phyloP scores from a whole-genome alignment of 2,329 filamentous ascomycete species.

The Fusarium longipes region DNA sequence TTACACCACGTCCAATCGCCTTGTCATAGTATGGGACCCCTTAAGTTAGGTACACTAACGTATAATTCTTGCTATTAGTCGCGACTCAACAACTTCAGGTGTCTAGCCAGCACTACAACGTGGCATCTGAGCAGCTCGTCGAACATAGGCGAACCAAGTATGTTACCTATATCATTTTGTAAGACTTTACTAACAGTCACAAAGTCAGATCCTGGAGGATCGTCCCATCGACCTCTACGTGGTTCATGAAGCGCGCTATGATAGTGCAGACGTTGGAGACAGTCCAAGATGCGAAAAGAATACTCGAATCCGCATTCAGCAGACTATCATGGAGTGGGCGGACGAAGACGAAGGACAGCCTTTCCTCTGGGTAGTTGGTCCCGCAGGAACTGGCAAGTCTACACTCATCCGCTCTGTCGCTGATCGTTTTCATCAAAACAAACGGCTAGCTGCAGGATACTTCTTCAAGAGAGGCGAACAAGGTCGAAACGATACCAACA shows the following conservation, averaged over 20 bases:
- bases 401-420: rapidly evolving
- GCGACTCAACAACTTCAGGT: neutral
- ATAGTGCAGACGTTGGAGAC: neutral
- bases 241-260: neutral
- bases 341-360: rapidly evolving
- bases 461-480: neutral
- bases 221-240: neutral
- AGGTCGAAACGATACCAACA: neutral
- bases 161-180: rapidly evolving
- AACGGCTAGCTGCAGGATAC: rapidly evolving
- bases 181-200: neutral
- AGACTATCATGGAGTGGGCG: neutral
- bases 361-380: neutral
- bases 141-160: neutral
- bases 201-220: neutral
- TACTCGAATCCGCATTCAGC: neutral
- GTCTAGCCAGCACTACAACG: neutral
- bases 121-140: neutral
- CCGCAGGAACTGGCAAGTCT: neutral
- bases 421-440: rapidly evolving
- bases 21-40: too few relatives aligned
- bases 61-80: neutral
- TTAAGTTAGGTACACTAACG: too few relatives aligned
- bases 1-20: too few relatives aligned
- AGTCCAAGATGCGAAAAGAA: neutral